A percentile compares a stretch with the other conserved stretches of the same genome.
Conservation (phyloP, 345 rosid species). For the Pistacia integerrima region DNA sequence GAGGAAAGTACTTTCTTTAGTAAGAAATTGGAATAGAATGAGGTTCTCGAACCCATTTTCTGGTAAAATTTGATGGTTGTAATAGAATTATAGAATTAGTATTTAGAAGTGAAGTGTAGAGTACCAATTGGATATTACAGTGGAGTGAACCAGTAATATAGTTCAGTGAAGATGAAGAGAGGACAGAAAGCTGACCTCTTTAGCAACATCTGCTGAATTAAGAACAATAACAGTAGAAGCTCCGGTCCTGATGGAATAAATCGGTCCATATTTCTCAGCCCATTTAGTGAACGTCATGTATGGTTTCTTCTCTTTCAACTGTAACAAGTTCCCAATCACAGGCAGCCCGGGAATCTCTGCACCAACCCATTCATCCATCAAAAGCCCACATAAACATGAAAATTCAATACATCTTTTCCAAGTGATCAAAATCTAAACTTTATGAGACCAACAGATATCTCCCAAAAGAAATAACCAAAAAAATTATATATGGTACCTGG, state of each 20-base stretch:
- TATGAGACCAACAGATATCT: not conserved
- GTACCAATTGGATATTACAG: not conserved
- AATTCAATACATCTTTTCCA: not conserved
- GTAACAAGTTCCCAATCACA: constrained; percentile 78
- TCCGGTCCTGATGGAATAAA: constrained; percentile 77
- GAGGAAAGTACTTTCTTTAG: too few species aligned
- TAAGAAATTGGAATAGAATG: not conserved
- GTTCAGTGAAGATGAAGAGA: not conserved
- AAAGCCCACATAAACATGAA: not conserved
- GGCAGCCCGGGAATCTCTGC: constrained; percentile 85
- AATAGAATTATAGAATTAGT: not conserved
- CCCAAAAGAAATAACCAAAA: not conserved
- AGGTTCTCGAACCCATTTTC: not conserved
- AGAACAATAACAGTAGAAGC: constrained; percentile 67
- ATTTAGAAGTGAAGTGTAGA: not conserved
- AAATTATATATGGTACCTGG: constrained; percentile 45
- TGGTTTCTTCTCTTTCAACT: constrained; percentile 90
- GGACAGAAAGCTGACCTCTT: constrained; percentile 58
- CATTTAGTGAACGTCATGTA: constrained; percentile 73
- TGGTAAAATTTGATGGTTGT: not conserved
- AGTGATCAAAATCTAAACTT: constrained; percentile 1
- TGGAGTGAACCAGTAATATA: not conserved
- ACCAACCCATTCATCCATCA: not conserved
- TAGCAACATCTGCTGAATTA: constrained; percentile 62
- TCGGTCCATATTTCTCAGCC: constrained; percentile 83